Percentiles rank a stretch among this genome's conserved stretches.
These are phyloP conservation scores for Microdochium nivale DNA, from an alignment of 2,329 filamentous ascomycete genomes.

Conservation along the genomic window DNA sequence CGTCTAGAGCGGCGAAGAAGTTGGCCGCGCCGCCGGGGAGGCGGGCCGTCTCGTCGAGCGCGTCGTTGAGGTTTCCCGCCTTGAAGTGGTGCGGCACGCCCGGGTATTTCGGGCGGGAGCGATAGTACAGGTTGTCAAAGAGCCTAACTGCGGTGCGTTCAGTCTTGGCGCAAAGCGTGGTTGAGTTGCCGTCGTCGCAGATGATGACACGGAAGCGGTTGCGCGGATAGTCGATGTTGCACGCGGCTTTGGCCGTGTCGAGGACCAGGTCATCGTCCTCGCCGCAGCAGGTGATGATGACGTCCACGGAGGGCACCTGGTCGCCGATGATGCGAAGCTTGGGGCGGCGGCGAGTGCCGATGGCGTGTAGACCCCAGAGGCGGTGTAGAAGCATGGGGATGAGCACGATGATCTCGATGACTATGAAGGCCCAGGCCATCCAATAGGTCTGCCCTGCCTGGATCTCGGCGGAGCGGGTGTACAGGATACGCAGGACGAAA, in stretches of 20 bases:
- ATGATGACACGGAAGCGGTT: slow-evolving; percentile 45
- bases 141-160: slow-evolving; percentile 16
- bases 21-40: slow-evolving; percentile 46
- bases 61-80: slow-evolving; percentile 56
- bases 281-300: slow-evolving; percentile 49
- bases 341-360: slow-evolving; percentile 5
- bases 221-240: slow-evolving; percentile 43
- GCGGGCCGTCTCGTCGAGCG: slow-evolving; percentile 38
- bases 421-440: slow-evolving; percentile 10
- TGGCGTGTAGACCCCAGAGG: slow-evolving; percentile 11
- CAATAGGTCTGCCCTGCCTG: not conserved
- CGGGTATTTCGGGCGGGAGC: slow-evolving; percentile 38
- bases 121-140: slow-evolving; percentile 43
- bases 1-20: slow-evolving; percentile 54
- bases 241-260: slow-evolving; percentile 46
- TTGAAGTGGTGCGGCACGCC: slow-evolving; percentile 50
- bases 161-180: slow-evolving; percentile 21
- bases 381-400: slow-evolving; percentile 12
- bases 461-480: not conserved
- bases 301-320: slow-evolving; percentile 44
- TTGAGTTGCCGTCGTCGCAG: slow-evolving; percentile 44
- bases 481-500: slow-evolving; percentile 2
- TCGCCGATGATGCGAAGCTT: slow-evolving; percentile 35
- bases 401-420: slow-evolving; percentile 11
- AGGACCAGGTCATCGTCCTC: slow-evolving; percentile 47